phyloP scores from a whole-genome alignment of 1,139 yeast species.

The Yamadazyma songkhlaensis region DNA sequence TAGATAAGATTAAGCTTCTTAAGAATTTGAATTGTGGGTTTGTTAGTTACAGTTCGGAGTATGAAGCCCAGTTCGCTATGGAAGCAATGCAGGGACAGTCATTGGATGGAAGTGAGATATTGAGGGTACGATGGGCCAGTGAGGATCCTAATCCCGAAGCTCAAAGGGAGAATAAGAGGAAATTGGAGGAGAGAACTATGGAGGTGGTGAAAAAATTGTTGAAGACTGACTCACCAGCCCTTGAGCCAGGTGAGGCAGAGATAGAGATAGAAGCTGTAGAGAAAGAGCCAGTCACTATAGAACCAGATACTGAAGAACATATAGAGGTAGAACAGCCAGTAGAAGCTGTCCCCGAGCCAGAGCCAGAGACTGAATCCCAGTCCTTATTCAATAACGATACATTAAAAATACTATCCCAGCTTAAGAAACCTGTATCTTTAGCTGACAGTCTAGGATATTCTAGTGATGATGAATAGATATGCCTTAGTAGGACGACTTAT shows the following conservation, averaged over 20 bases:
- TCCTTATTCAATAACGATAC: constrained; percentile 11
- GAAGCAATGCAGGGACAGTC: constrained; percentile 90
- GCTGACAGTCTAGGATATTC: constrained; percentile 7
- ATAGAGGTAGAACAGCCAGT: too few species aligned
- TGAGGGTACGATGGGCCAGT: constrained; percentile 83
- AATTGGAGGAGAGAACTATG: constrained; percentile 33
- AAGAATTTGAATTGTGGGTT: constrained; percentile 72
- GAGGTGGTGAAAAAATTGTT: constrained; percentile 32
- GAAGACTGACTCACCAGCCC: too few species aligned
- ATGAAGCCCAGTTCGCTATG: constrained; percentile 87
- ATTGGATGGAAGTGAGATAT: constrained; percentile 58
- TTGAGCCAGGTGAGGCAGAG: constrained; percentile 9
- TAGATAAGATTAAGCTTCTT: constrained; percentile 67
- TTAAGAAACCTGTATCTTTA: constrained; percentile 5
- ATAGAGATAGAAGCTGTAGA: too few species aligned
- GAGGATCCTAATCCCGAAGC: constrained; percentile 83
- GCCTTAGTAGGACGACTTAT: too few species aligned
- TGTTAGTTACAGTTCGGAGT: constrained; percentile 64
- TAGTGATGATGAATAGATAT: constrained; percentile 5
- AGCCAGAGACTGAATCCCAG: too few species aligned
- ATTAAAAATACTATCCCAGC: constrained; percentile 10
- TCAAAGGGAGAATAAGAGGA: constrained; percentile 45
- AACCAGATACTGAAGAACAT: neutral
- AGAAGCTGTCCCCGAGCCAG: too few species aligned
- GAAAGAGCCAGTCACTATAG: neutral